phyloP scores from a whole-genome alignment of 306 rosid species.

The Trifolium fragiferum region DNA sequence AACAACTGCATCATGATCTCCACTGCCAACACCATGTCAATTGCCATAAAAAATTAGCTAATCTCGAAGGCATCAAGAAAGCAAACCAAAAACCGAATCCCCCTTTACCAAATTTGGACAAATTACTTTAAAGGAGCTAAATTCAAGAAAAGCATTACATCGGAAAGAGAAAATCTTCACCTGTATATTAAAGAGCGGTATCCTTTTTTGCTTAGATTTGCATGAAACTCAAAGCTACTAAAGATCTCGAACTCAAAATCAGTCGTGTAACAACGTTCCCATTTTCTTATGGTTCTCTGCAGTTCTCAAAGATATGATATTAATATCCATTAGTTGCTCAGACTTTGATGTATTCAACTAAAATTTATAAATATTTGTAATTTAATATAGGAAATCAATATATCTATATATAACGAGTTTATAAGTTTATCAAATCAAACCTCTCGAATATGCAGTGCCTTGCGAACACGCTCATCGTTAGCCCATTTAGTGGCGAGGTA shows the following conservation, averaged over 20 bases:
- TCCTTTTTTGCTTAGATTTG: slow-evolving; percentile 45
- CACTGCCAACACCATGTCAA: slow-evolving; percentile 42
- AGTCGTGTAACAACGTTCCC: slow-evolving; percentile 13
- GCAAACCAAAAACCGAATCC: no score
- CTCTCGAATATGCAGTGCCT: slow-evolving; percentile 43
- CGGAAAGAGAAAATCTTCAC: slow-evolving; percentile 33
- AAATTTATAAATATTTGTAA: neutral
- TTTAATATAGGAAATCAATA: neutral
- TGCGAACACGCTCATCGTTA: slow-evolving; percentile 42
- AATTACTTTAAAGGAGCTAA: no score
- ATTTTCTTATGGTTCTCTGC: slow-evolving; percentile 38
- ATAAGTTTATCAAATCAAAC: slow-evolving; percentile 27
- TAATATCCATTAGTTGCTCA: neutral
- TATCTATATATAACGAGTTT: neutral
- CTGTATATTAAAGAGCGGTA: slow-evolving; percentile 57
- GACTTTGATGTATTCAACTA: neutral
- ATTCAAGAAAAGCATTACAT: neutral
- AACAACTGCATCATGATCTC: slow-evolving; percentile 56
- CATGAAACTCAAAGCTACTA: slow-evolving; percentile 47
- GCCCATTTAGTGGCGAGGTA: slow-evolving; percentile 39
- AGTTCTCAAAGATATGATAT: neutral
- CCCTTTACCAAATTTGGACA: no score
- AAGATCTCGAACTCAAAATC: neutral
- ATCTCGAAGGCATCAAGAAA: neutral
- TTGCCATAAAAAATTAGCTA: neutral